Conservation (phyloP, 2,329 filamentous ascomycete species). For the Malbranchea zuffiana region DNA sequence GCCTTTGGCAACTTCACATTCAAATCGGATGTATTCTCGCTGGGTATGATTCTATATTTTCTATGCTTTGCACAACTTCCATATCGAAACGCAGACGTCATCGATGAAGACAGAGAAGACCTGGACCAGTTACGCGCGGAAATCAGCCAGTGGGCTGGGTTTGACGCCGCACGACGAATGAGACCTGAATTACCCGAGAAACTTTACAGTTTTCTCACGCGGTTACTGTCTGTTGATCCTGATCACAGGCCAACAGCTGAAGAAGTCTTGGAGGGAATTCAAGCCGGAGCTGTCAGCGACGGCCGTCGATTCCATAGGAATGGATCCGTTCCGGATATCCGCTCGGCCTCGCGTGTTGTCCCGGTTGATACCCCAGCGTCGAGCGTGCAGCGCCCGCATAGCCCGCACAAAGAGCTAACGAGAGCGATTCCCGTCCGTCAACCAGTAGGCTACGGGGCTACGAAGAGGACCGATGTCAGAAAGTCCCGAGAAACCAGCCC, state of each 20-base stretch:
- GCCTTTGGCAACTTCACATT: conserved; percentile 86
- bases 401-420: conserved; percentile 15
- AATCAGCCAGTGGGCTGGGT: conserved; percentile 78
- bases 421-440: conserved; percentile 2
- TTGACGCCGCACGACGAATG: conserved; percentile 62
- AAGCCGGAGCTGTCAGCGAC: conserved; percentile 41
- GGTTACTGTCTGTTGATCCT: conserved; percentile 67
- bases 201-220: conserved; percentile 74
- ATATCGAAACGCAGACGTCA: conserved; percentile 69
- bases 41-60: conserved; percentile 98
- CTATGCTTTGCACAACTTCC: conserved; percentile 89
- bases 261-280: conserved; percentile 71
- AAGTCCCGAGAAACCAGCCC: neutral
- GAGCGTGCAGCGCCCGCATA: conserved; percentile 15
- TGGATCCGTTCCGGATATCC: conserved; percentile 25
- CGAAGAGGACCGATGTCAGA: neutral
- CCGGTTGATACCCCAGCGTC: conserved; percentile 28
- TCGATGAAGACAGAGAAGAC: conserved; percentile 87
- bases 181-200: conserved; percentile 75
- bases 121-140: conserved; percentile 74
- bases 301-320: conserved; percentile 30
- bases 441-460: conserved; percentile 7
- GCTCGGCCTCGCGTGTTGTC: conserved; percentile 27
- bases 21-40: conserved; percentile 95
- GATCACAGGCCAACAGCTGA: conserved; percentile 68